These are phyloP conservation scores for Tetraselmis striata DNA, from an alignment of 139 green algal species.

Conservation along the genomic window DNA sequence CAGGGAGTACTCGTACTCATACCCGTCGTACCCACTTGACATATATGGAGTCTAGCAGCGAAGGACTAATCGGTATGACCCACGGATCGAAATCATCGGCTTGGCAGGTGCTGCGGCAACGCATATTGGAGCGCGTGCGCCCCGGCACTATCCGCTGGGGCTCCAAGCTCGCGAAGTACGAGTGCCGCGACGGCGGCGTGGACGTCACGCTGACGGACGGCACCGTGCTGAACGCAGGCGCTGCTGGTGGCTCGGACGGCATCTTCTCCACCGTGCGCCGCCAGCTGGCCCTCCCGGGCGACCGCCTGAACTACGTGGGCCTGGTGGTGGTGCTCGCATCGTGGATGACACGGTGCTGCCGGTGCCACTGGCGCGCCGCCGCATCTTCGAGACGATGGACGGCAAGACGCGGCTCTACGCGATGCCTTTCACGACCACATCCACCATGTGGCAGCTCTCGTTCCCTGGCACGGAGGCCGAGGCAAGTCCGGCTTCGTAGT, in stretches of 20 bases:
- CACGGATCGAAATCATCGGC: too few species aligned
- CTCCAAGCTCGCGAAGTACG: slow-evolving; percentile 20
- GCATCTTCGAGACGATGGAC: slow-evolving; percentile 32
- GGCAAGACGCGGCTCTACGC: slow-evolving; percentile 24
- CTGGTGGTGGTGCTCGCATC: slow-evolving; percentile 26
- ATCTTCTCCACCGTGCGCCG: slow-evolving; percentile 24
- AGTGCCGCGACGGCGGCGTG: slow-evolving; percentile 6
- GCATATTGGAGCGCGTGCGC: slow-evolving; percentile 14
- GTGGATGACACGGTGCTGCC: slow-evolving; percentile 1
- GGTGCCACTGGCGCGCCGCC: slow-evolving; percentile 11
- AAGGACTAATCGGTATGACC: too few species aligned
- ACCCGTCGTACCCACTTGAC: too few species aligned
- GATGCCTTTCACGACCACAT: slow-evolving; percentile 27
- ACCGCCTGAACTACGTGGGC: slow-evolving; percentile 30
- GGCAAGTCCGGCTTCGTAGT: too few species aligned
- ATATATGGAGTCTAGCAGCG: too few species aligned
- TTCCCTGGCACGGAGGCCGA: slow-evolving; percentile 17
- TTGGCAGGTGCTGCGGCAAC: slow-evolving; percentile 10
- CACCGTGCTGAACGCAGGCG: slow-evolving; percentile 13
- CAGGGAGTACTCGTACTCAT: too few species aligned
- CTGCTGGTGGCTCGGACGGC: slow-evolving; percentile 16
- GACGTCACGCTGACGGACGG: slow-evolving; percentile 16
- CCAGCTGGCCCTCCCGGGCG: slow-evolving; percentile 15
- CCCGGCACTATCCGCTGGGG: slow-evolving; percentile 20
- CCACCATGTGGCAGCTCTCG: slow-evolving; percentile 32